Conservation (phyloP, 257 asterid genomes). For the Primulina tabacum region DNA sequence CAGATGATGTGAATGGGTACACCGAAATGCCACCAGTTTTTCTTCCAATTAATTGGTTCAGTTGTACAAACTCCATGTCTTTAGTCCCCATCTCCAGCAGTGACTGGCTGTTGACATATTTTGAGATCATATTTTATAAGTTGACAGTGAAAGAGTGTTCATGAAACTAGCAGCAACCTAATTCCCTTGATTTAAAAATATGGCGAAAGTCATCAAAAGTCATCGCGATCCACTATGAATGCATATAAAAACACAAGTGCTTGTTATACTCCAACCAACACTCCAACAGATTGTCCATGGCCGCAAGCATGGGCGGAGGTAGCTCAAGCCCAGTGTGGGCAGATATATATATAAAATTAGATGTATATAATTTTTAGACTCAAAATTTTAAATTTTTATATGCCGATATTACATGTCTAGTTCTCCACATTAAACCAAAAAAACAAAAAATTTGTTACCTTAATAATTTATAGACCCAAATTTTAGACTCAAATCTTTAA, state of each 20-base stretch:
- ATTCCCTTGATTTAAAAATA: not conserved
- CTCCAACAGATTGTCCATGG: not conserved
- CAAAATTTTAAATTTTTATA: too few species aligned
- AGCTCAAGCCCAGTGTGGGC: too few species aligned
- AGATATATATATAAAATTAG: too few species aligned
- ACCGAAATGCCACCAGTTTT: constrained; percentile 97
- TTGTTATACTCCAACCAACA: not conserved
- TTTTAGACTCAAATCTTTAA: too few species aligned
- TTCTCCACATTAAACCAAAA: too few species aligned
- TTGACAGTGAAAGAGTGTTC: constrained; percentile 5
- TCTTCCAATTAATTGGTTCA: constrained; percentile 91
- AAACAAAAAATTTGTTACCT: too few species aligned
- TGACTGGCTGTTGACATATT: constrained; percentile 70
- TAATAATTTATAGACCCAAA: too few species aligned
- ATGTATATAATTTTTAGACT: too few species aligned
- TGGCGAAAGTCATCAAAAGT: constrained; percentile 3
- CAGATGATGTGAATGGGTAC: constrained; percentile 86
- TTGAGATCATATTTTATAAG: constrained; percentile 22
- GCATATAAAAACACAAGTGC: too few species aligned
- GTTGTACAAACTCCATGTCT: constrained; percentile 87
- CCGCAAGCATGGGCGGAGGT: not conserved
- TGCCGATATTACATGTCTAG: too few species aligned
- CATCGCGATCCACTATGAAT: not conserved
- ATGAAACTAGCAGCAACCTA: constrained; percentile 5
- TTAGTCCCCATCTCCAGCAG: constrained; percentile 98